Percentiles rank a stretch among this genome's conserved stretches.
These are phyloP conservation scores for Asterella californica DNA, from an alignment of 225 moss, liverwort and hornwort genomes.

Conservation along the genomic window DNA sequence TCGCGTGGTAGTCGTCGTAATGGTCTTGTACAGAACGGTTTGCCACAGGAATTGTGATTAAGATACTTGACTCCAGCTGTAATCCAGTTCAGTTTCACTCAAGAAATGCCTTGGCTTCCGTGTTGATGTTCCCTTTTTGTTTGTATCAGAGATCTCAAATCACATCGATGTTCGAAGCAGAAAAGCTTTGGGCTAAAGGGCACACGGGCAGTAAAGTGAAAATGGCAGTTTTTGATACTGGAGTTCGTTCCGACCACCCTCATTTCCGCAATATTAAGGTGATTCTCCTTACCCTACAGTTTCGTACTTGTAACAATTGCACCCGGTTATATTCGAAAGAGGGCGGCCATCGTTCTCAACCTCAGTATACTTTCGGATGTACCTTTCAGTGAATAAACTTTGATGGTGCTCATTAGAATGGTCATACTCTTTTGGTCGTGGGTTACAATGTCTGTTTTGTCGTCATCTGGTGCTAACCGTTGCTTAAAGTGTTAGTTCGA, in stretches of 20 bases:
- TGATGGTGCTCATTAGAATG: not conserved
- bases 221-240: conserved; percentile 99
- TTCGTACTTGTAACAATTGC: too few species aligned
- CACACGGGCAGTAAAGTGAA: conserved; percentile 77
- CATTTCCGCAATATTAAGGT: conserved; percentile 99
- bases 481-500: not conserved
- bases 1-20: too few species aligned
- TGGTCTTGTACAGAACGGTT: not conserved
- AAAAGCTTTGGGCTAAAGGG: conserved; percentile 80
- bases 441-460: too few species aligned
- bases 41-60: not conserved
- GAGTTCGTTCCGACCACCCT: conserved; percentile 89
- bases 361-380: not conserved
- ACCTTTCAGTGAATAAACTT: not conserved
- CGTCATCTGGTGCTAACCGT: not conserved
- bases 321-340: too few species aligned
- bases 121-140: not conserved
- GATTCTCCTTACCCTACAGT: not conserved
- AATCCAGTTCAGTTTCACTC: not conserved
- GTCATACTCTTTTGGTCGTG: not conserved
- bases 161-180: conserved; percentile 95
- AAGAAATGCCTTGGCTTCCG: not conserved
- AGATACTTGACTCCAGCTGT: not conserved
- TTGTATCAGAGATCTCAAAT: conserved; percentile 80
- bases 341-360: not conserved